Evolutionary conservation across 192 early-diverging fungal species (phyloP).

Genomic region (Lobosporangium transversale): DNA sequence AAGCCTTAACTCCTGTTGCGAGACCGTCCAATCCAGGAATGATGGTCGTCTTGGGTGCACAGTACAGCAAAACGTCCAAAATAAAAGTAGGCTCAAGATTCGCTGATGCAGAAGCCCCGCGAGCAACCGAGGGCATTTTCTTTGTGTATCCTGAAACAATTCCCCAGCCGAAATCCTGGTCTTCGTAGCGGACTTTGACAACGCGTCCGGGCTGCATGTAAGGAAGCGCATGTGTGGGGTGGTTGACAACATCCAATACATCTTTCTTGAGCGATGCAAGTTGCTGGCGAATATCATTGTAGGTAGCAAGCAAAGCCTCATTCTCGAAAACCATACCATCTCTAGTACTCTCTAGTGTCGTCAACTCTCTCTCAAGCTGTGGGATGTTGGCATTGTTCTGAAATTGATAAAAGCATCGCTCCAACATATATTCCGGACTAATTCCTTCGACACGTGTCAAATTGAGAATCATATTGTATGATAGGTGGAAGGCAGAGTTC

Average conservation of each 20-base stretch:
- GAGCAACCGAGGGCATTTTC: conserved; percentile 39
- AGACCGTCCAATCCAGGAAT: conserved; percentile 58
- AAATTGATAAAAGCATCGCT: conserved; percentile 92
- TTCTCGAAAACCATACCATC: conserved; percentile 68
- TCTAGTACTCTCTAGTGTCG: conserved; percentile 61
- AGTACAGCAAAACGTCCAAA: conserved; percentile 88
- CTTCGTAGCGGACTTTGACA: conserved; percentile 66
- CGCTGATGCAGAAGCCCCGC: conserved; percentile 16
- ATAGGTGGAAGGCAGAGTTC: conserved; percentile 94
- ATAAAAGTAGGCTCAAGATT: conserved; percentile 70
- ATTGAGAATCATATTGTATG: conserved; percentile 97
- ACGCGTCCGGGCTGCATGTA: conserved; percentile 90
- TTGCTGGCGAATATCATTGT: conserved; percentile 82
- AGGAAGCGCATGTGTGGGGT: conserved; percentile 82
- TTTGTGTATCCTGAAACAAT: conserved; percentile 67
- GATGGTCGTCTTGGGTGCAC: conserved; percentile 68
- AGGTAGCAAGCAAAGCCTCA: conserved; percentile 75
- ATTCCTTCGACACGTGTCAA: conserved; percentile 94
- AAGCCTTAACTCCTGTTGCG: conserved; percentile 63
- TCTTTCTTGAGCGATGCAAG: conserved; percentile 72
- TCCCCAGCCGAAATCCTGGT: conserved; percentile 93
- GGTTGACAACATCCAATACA: conserved; percentile 78
- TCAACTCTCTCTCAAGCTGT: conserved; percentile 71
- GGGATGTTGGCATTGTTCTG: conserved; percentile 89
- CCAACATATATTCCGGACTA: conserved; percentile 91